These are phyloP conservation scores for Talaromyces marneffei DNA, from an alignment of 2,329 filamentous ascomycete species.

Conservation along the genomic window DNA sequence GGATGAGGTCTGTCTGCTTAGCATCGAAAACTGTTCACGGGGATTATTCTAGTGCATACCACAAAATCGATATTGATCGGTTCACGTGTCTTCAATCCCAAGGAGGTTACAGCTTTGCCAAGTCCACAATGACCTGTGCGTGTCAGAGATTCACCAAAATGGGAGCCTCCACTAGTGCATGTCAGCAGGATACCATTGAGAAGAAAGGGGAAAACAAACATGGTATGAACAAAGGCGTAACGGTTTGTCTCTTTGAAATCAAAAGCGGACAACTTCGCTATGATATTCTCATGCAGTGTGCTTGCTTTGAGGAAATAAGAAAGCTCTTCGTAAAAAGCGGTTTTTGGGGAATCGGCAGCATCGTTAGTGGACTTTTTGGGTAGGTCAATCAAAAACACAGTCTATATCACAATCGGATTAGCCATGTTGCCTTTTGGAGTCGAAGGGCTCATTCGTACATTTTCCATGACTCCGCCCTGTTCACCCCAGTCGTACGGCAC, in stretches of 20 bases:
- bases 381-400: constrained; percentile 87
- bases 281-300: constrained; percentile 57
- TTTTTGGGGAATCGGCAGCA: constrained; percentile 25
- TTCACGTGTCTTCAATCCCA: constrained; percentile 55
- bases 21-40: constrained; percentile 1
- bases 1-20: constrained; percentile 61
- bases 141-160: constrained; percentile 43
- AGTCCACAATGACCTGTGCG: constrained; percentile 70
- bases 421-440: neutral
- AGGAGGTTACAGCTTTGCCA: constrained; percentile 56
- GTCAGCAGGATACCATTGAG: neutral
- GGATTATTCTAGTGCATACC: constrained; percentile 35
- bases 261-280: constrained; percentile 66
- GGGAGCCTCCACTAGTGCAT: constrained; percentile 50
- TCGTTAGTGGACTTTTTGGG: constrained; percentile 46
- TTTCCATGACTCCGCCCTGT: constrained; percentile 65
- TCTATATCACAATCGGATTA: constrained; percentile 39
- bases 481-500: constrained; percentile 87
- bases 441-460: constrained; percentile 50
- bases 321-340: constrained; percentile 64
- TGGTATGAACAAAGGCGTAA: constrained; percentile 78
- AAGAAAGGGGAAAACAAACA: constrained; percentile 53
- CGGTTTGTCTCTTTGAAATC: constrained; percentile 70
- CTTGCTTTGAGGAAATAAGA: constrained; percentile 64
- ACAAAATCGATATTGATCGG: constrained; percentile 67